phyloP scores from a whole-genome alignment of 1,284 basidiomycete species.

The Fomitopsis schrenkii region DNA sequence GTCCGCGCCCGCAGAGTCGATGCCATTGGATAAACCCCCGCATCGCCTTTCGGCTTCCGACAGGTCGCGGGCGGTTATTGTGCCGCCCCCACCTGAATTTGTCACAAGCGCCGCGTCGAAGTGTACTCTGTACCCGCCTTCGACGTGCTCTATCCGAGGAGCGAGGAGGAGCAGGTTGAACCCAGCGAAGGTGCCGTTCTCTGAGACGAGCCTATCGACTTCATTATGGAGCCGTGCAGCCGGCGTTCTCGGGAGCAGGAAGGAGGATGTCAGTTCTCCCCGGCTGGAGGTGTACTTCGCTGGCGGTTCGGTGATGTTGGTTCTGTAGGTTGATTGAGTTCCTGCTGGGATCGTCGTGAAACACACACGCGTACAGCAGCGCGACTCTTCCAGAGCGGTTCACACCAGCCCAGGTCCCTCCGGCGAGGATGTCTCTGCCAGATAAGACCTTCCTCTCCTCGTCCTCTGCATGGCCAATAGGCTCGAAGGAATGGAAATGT shows the following conservation, averaged over 20 bases:
- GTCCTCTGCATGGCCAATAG: constrained; percentile 11
- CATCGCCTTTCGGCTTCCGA: constrained; percentile 40
- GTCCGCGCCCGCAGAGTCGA: constrained; percentile 52
- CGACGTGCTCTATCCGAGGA: constrained; percentile 7
- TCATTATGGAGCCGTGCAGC: constrained; percentile 40
- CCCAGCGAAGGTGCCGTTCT: constrained; percentile 58
- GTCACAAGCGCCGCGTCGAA: constrained; percentile 57
- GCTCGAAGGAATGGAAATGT: constrained; percentile 51
- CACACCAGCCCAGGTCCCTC: constrained; percentile 78
- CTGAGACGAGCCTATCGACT: constrained; percentile 38
- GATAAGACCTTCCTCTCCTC: constrained; percentile 50
- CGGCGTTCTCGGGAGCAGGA: constrained; percentile 51
- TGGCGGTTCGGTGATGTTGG: constrained; percentile 72
- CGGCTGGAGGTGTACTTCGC: constrained; percentile 51
- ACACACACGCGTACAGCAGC: constrained; percentile 50
- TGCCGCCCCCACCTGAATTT: constrained; percentile 64
- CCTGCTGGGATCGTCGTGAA: constrained; percentile 3
- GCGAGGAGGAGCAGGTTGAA: constrained; percentile 71
- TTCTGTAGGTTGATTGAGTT: constrained; percentile 39
- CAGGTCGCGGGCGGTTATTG: constrained; percentile 49
- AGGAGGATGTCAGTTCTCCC: constrained; percentile 61
- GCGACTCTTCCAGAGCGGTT: constrained; percentile 60
- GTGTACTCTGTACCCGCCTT: constrained; percentile 27
- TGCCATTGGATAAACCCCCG: constrained; percentile 69
- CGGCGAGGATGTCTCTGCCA: constrained; percentile 65